A percentile compares a stretch with the other conserved stretches of the same genome.
Conservation (phyloP, 768 basidiomycete species). For the Dendrothele bispora region DNA sequence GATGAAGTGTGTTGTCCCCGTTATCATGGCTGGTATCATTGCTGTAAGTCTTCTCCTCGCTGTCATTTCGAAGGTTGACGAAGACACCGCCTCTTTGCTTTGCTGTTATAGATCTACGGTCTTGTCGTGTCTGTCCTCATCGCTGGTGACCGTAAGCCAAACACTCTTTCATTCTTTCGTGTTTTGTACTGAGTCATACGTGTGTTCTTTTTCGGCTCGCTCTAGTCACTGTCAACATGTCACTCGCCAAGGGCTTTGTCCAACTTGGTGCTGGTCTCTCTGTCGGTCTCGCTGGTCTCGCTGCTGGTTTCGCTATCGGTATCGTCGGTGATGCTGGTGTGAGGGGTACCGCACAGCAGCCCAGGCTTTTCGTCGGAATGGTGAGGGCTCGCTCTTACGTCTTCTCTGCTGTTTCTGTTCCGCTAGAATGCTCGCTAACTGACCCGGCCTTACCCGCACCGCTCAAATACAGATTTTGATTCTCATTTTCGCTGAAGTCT, state of each 20-base stretch:
- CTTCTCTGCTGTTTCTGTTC: no score
- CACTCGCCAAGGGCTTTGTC: conserved; percentile 90
- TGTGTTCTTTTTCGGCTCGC: not conserved
- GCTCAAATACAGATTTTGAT: conserved; percentile 72
- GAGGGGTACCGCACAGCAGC: conserved; percentile 95
- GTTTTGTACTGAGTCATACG: no score
- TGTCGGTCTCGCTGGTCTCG: conserved; percentile 91
- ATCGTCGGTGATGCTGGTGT: conserved; percentile 99
- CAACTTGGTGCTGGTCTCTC: conserved; percentile 93
- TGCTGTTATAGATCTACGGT: conserved; percentile 76
- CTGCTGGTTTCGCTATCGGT: conserved; percentile 96
- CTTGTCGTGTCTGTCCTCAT: conserved; percentile 99
- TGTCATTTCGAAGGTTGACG: no score
- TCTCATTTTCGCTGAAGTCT: conserved; percentile 95
- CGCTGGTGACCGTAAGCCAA: conserved; percentile 73
- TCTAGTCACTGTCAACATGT: conserved; percentile 73
- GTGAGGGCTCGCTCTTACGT: conserved; percentile 34
- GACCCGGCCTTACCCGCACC: not conserved
- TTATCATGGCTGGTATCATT: conserved; percentile 99
- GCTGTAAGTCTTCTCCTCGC: conserved; percentile 61
- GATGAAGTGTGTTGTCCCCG: conserved; percentile 97
- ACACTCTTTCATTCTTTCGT: not conserved
- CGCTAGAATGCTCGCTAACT: no score
- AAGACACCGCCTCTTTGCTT: no score
- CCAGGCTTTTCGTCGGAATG: conserved; percentile 93